These are phyloP conservation scores for Acacia acuminata DNA, from an alignment of 306 rosid species.

Conservation along the genomic window DNA sequence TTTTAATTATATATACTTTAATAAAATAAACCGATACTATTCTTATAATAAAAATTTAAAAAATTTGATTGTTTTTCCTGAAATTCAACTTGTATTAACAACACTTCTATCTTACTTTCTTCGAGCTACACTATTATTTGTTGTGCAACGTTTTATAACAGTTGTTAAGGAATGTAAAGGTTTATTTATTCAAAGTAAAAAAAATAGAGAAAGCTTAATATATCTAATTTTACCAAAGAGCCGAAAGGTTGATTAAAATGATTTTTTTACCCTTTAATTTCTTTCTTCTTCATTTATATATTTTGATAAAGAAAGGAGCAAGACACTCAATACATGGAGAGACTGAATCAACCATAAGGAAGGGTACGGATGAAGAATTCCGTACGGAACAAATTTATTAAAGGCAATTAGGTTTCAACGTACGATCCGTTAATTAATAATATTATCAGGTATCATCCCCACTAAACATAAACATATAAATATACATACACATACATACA, in stretches of 20 bases:
- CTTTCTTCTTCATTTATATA: too few species aligned
- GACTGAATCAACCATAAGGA: neutral
- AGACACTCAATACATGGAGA: neutral
- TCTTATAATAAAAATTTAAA: too few species aligned
- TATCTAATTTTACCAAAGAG: neutral
- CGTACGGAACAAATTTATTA: slow-evolving; percentile 19
- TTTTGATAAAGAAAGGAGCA: neutral
- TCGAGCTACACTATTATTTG: neutral
- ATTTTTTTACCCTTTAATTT: too few species aligned
- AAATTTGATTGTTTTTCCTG: too few species aligned
- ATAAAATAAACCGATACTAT: too few species aligned
- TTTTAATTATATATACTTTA: too few species aligned
- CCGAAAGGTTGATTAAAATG: neutral
- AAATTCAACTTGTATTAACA: neutral
- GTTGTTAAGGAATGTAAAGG: neutral
- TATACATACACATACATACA: too few species aligned
- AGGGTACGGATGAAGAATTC: neutral
- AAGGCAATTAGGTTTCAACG: neutral
- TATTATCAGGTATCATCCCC: slow-evolving; percentile 1
- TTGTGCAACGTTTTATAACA: too few species aligned
- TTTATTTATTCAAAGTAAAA: neutral
- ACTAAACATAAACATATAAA: neutral
- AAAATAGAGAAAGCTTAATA: neutral
- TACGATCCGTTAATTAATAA: neutral
- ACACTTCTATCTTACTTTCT: neutral